Evolutionary conservation across 2,329 filamentous ascomycete species (phyloP).

Genomic region (Pseudogymnoascus sp.): DNA sequence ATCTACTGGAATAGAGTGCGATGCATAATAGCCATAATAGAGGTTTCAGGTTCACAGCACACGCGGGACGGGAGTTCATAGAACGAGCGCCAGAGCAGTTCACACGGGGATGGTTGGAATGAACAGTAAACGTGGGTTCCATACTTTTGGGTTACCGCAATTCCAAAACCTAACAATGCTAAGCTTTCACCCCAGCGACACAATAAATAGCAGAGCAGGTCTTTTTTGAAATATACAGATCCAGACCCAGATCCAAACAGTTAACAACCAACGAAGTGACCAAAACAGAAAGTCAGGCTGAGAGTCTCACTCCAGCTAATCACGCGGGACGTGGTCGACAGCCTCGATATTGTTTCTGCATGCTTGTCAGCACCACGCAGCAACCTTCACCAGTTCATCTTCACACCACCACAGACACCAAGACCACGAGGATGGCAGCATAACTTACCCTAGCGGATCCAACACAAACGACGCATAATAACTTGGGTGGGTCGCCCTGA

Average conservation of each 20-base stretch:
- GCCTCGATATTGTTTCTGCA: background rate
- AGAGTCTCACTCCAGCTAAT: background rate
- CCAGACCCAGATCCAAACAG: background rate
- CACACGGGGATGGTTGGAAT: background rate
- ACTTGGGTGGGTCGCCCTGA: background rate
- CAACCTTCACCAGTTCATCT: background rate
- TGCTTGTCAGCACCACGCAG: background rate
- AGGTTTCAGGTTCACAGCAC: background rate
- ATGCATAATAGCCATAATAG: background rate
- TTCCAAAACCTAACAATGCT: background rate
- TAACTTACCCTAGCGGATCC: background rate
- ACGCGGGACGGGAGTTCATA: background rate
- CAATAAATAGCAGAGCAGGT: background rate
- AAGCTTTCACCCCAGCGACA: background rate
- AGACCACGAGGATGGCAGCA: background rate
- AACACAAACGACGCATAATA: conserved; percentile 1
- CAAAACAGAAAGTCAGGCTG: background rate
- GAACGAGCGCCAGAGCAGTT: background rate
- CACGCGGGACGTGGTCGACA: background rate
- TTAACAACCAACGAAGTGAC: background rate
- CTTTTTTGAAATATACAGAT: background rate
- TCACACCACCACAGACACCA: background rate
- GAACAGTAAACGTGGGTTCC: background rate
- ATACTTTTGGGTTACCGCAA: background rate
- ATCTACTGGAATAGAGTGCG: background rate